phyloP scores from a whole-genome alignment of 2,329 filamentous ascomycete species.

The Myriosclerotinia duriaeana region DNA sequence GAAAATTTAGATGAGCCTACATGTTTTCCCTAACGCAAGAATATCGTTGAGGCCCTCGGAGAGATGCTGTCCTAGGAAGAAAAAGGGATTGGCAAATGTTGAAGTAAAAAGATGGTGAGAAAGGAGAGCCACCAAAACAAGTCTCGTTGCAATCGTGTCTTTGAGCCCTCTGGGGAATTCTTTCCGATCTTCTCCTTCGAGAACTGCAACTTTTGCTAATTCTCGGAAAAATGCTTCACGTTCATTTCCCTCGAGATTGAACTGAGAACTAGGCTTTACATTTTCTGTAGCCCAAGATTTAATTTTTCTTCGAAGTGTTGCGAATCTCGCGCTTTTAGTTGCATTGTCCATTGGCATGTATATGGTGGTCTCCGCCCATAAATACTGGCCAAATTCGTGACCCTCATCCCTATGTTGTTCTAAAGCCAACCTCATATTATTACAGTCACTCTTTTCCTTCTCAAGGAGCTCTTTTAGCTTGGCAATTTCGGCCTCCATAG shows the following conservation, averaged over 20 bases:
- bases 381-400: too few species aligned
- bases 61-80: not conserved
- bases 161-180: not conserved
- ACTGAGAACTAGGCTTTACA: not conserved
- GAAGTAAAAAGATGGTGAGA: too few species aligned
- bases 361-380: too few species aligned
- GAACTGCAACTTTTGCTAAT: not conserved
- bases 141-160: accelerated
- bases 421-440: too few species aligned
- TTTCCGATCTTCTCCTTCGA: not conserved
- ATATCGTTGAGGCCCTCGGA: not conserved
- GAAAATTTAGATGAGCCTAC: not conserved
- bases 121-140: not conserved
- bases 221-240: not conserved
- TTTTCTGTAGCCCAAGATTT: not conserved
- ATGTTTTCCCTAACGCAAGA: not conserved
- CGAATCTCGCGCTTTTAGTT: too few species aligned
- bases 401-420: too few species aligned
- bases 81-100: not conserved
- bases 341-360: too few species aligned
- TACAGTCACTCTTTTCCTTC: too few species aligned
- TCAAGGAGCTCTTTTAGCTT: too few species aligned
- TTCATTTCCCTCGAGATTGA: not conserved
- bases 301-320: too few species aligned
- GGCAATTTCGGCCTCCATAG: too few species aligned